Evolutionary conservation across 805 yeast species (phyloP).

Genomic region (Ogataea saltuana): DNA sequence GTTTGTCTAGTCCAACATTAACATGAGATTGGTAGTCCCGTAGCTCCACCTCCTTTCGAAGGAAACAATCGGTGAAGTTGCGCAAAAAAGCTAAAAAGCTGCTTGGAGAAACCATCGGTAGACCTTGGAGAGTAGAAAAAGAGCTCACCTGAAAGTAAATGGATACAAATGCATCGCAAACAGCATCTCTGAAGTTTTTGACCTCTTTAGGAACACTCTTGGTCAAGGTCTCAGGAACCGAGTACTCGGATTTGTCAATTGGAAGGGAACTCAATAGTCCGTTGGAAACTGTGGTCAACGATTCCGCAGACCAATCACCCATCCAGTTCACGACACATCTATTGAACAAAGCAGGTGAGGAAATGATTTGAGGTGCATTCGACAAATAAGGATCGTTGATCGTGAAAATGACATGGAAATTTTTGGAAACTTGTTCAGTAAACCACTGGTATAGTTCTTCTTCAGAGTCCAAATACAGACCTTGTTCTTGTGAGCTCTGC

Average conservation of each 20-base stretch:
- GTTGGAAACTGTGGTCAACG: conserved; percentile 53
- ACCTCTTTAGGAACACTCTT: conserved; percentile 17
- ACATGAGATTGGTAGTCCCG: conserved; percentile 73
- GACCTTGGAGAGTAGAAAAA: background rate
- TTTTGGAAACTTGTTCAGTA: conserved; percentile 59
- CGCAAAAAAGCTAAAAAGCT: conserved; percentile 52
- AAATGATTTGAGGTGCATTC: conserved; percentile 46
- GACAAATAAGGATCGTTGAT: conserved; percentile 52
- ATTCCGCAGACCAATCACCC: conserved; percentile 71
- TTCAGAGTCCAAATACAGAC: conserved; percentile 61
- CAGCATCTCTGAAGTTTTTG: conserved; percentile 32
- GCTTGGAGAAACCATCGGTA: conserved; percentile 46
- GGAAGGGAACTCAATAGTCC: conserved; percentile 41
- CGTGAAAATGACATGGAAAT: conserved; percentile 82
- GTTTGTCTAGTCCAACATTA: conserved; percentile 68
- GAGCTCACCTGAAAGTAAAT: conserved; percentile 41
- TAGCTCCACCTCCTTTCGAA: conserved; percentile 45
- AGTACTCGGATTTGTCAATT: conserved; percentile 48
- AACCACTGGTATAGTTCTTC: conserved; percentile 80
- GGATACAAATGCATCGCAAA: conserved; percentile 47
- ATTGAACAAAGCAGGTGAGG: conserved; percentile 88
- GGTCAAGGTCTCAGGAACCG: conserved; percentile 33
- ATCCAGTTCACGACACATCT: conserved; percentile 88
- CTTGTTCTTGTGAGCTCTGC: conserved; percentile 58
- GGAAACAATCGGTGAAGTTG: conserved; percentile 45